Evolutionary conservation across 108 stramenopile genomes (phyloP).

Genomic region (Cyclotella kingstonii): DNA sequence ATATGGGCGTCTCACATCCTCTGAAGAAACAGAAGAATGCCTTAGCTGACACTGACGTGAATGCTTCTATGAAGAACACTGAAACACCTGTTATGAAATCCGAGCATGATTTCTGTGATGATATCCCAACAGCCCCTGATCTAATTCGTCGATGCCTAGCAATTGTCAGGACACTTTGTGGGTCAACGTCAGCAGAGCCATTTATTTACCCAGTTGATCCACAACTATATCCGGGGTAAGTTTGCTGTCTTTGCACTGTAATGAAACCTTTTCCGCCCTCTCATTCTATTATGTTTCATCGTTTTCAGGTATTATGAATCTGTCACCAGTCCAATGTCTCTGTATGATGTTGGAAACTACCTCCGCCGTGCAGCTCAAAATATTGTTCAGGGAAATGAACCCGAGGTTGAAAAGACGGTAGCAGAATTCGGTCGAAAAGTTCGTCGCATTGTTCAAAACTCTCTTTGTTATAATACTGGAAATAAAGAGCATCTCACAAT

Average conservation of each 20-base stretch:
- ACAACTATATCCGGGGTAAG: conserved; percentile 68
- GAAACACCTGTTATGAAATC: conserved; percentile 42
- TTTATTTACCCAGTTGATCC: conserved; percentile 86
- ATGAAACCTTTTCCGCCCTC: background rate
- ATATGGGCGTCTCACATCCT: too few species aligned
- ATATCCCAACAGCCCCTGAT: conserved; percentile 76
- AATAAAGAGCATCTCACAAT: conserved; percentile 52
- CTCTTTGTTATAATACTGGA: conserved; percentile 61
- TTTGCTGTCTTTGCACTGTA: background rate
- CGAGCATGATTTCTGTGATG: conserved; percentile 72
- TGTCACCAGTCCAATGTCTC: conserved; percentile 72
- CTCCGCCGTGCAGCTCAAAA: conserved; percentile 57
- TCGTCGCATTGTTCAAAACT: conserved; percentile 70
- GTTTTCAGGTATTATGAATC: conserved; percentile 72
- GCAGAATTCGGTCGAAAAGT: conserved; percentile 72
- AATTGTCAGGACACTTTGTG: conserved; percentile 68
- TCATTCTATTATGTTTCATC: background rate
- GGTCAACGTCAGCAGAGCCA: conserved; percentile 61
- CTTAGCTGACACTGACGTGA: background rate
- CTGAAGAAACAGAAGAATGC: conserved; percentile 5
- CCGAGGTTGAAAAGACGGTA: conserved; percentile 47
- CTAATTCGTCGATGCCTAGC: conserved; percentile 82
- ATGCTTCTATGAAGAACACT: conserved; percentile 13
- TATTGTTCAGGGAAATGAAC: conserved; percentile 8
- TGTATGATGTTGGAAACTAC: conserved; percentile 64